Base-by-base conservation (phyloP, 2,329 filamentous ascomycete genomes). In the Penicillium expansum region DNA sequence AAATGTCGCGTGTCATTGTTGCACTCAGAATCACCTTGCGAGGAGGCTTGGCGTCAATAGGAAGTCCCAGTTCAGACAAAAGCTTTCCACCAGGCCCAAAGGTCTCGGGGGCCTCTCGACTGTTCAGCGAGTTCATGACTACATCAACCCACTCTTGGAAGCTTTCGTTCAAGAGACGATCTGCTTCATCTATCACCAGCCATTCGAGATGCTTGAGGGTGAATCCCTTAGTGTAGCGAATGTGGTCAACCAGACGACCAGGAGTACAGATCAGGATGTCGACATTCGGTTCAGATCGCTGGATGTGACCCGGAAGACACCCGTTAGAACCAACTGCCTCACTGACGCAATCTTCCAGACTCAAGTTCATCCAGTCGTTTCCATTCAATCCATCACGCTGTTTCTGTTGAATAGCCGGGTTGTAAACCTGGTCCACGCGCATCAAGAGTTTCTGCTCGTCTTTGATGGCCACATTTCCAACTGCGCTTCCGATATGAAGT, bases 111-210 rank as follows among this genome's bases (percentile, higher is more conserved):
- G 71, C 73, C 37, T 80, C 79, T 59, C 90, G 79, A 43, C 79
- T 77, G 16, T 86, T 83, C 69, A 84, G 63, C 2, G 79, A 78
- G 22, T 74, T 72, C 67, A 91, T 87, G 7, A 94, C 84, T 0
- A 87, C 77, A 39, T 86, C 84, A 3, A 95, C 80, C 92, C 92
- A 97, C 67, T 93, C 89, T 71, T 97, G 92, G 73, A 94, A 97
- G 68, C 89, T 92, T 72, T 97, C 91, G 42, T 92, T 89, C 6
- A 97, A 82, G 13, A 97, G 79, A 69, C 94, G 91, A 73, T 97
- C 93, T 11, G 93, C 94, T 75, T 97, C 93, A 67, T 97, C 93
- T 44, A 97, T 89, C 3, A 97, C 85, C 0, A 97, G 80, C 92
- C 92, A 97, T 59, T 90, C 85, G 5, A 97, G 80, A 69, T 89